phyloP scores from a whole-genome alignment of 306 rosid genomes.

The Dalbergia oliveri region DNA sequence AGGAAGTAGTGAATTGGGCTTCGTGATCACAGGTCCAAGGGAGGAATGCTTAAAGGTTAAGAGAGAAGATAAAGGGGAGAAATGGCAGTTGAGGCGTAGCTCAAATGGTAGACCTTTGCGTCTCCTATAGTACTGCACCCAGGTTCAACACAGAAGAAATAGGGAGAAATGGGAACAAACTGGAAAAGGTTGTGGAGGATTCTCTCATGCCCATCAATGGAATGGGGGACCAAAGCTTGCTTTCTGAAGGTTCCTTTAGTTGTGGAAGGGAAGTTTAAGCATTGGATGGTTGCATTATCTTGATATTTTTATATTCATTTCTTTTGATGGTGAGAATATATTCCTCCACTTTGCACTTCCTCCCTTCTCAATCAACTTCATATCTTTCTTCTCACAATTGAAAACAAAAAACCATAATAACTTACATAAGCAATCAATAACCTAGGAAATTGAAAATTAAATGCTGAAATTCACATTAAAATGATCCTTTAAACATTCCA shows the following conservation, averaged over 20 bases:
- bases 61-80: not conserved
- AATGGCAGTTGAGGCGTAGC: too few species aligned
- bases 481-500: not conserved
- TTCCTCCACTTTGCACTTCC: not conserved
- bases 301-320: conserved; percentile 18
- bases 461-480: conserved; percentile 35
- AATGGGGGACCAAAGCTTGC: not conserved
- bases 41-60: not conserved
- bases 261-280: conserved; percentile 12
- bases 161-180: not conserved
- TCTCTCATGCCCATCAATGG: not conserved
- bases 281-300: conserved; percentile 26
- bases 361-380: conserved; percentile 29
- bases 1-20: not conserved
- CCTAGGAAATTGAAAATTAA: conserved; percentile 12
- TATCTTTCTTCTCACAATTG: conserved; percentile 9
- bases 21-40: not conserved
- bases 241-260: not conserved
- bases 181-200: not conserved
- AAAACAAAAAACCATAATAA: conserved; percentile 1
- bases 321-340: conserved; percentile 23
- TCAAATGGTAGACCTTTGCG: too few species aligned
- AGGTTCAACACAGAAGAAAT: too few species aligned
- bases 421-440: not conserved
- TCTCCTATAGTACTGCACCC: too few species aligned